These are phyloP conservation scores for Oryza australiensis DNA, from an alignment of 176 grass and related monocot species.

Conservation along the genomic window DNA sequence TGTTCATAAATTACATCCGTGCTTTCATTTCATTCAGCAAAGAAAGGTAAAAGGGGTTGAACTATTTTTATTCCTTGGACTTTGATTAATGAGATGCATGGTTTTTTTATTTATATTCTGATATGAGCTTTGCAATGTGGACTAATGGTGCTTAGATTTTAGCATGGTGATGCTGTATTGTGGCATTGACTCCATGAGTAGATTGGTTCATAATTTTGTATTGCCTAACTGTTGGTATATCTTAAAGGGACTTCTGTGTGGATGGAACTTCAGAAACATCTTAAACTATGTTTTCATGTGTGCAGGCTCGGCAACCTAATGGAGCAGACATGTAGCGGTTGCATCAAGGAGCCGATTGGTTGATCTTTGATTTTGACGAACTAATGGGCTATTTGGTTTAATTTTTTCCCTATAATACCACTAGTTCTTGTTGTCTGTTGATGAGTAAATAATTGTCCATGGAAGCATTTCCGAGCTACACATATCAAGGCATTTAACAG, in stretches of 20 bases:
- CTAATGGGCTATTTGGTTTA: constrained; percentile 28
- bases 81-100: neutral
- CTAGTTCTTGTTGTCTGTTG: too few species aligned
- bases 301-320: constrained; percentile 67
- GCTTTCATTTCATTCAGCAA: neutral
- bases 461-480: too few species aligned
- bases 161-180: neutral
- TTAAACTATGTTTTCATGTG: neutral
- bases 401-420: too few species aligned
- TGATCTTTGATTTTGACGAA: constrained; percentile 76
- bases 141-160: neutral
- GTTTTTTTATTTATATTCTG: constrained; percentile 21
- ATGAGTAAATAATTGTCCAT: too few species aligned
- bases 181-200: neutral
- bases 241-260: too few species aligned
- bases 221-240: neutral
- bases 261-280: neutral
- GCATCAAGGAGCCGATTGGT: constrained; percentile 72
- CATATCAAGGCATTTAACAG: too few species aligned
- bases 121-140: neutral
- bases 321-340: constrained; percentile 76
- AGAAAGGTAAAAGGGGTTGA: neutral
- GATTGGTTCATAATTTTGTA: neutral
- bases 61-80: neutral
- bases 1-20: constrained; percentile 40